Conservation (phyloP, 2,329 filamentous ascomycete species). For the Sclerotiophoma versabilis region DNA sequence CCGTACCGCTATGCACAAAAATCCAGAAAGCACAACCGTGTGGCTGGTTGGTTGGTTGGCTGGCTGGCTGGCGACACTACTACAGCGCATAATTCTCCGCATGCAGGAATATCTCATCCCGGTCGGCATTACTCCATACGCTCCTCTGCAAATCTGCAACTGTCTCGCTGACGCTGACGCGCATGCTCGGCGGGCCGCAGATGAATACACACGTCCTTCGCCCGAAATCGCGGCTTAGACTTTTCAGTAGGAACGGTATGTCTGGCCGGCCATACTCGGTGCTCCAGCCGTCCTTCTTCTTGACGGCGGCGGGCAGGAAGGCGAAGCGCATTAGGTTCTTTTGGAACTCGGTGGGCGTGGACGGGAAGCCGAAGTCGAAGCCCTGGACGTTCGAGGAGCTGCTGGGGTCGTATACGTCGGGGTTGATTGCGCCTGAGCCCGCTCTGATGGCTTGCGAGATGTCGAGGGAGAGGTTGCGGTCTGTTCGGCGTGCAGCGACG, state of each 20-base stretch:
- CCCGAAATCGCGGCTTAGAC: slow-evolving; percentile 84
- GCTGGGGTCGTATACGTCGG: slow-evolving; percentile 49
- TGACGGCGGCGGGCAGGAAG: slow-evolving; percentile 67
- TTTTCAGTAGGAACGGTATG: slow-evolving; percentile 82
- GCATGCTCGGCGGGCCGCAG: slow-evolving; percentile 86
- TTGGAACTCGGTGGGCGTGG: slow-evolving; percentile 85
- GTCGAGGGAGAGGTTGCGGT: slow-evolving; percentile 53
- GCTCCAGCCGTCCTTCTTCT: slow-evolving; percentile 76
- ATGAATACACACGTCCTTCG: slow-evolving; percentile 88
- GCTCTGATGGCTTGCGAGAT: slow-evolving; percentile 49
- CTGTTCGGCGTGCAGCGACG: slow-evolving; percentile 52
- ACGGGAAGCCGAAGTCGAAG: slow-evolving; percentile 73
- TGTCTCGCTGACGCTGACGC: slow-evolving; percentile 84
- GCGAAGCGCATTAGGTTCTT: slow-evolving; percentile 91
- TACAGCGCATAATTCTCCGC: slow-evolving; percentile 93
- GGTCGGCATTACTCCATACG: slow-evolving; percentile 78
- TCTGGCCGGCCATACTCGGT: slow-evolving; percentile 93
- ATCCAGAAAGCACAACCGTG: neutral
- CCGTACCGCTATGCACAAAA: slow-evolving; percentile 42
- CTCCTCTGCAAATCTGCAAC: slow-evolving; percentile 82
- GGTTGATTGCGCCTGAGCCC: slow-evolving; percentile 49
- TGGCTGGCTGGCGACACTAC: no score
- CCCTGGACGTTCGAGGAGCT: slow-evolving; percentile 29
- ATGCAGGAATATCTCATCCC: slow-evolving; percentile 92
- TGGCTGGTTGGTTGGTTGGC: neutral